Evolutionary conservation across 2,329 filamentous ascomycete genomes (phyloP), one percentile per base, ranked within the genome.

Genomic region (Fusarium sp.): DNA sequence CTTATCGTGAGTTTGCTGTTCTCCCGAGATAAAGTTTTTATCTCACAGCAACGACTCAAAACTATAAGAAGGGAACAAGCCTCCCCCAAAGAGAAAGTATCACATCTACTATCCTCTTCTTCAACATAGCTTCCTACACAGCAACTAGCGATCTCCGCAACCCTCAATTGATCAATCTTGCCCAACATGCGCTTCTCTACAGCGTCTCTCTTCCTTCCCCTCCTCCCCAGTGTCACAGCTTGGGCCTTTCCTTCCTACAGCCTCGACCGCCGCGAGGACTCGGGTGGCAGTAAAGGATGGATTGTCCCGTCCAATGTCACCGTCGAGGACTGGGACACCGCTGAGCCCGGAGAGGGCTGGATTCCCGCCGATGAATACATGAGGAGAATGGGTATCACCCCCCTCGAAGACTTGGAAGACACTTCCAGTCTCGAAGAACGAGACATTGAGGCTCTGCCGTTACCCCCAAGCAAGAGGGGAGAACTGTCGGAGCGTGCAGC

Each of bases 401-500:
- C 16, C 4, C 43, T 45, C 0, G 43, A 45, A 10, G 43, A 25
- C 18, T 4, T 42, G 18, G 40, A 42, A 14, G 40, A 43, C 9
- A 18, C 6, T 25, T n/a, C 43, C 14, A 18, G 9, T 12, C 43
- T 25, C n/a, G 43, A 25, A 25, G 43, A 45, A 25, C 16, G 5
- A 11, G 34, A n/a, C 5, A 45, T 45, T 2, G 43, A 45, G 6
- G 8, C 22, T 24, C 22, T n/a, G 5, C 22, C 16, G 3, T 25
- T 45, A 5, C 22, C 43, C 5, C 9, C 9, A 8, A 6, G 1
- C 16, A 45, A 45, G 10, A 45, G 15, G 12, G 43, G 15, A 3
- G 1, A 8, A 3, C 20, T 25, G 1, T 10, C 10, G 7, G 15
- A 4, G 1, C 16, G 16, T 0, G 43, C 20, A 0, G 22, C 10